phyloP scores from a whole-genome alignment of 2,329 filamentous ascomycete genomes.

The Fusarium abutilonis region DNA sequence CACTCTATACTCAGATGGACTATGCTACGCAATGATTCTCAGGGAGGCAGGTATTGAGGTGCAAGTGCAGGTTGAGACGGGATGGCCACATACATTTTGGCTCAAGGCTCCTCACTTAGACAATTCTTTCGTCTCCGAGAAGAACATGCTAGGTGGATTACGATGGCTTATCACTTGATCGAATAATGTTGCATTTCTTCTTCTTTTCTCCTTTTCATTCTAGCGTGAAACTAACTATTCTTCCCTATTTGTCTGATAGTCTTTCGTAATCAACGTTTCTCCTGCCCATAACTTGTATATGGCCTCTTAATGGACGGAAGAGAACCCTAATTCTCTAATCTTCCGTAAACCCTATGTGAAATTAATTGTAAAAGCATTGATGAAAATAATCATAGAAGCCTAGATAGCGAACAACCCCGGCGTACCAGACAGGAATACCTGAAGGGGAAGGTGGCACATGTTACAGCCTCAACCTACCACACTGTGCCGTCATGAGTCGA shows the following conservation, averaged over 20 bases:
- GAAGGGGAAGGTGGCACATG: too few relatives aligned
- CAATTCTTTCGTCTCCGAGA: conserved; percentile 54
- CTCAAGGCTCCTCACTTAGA: conserved; percentile 56
- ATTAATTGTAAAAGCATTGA: too few relatives aligned
- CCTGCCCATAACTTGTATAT: neutral
- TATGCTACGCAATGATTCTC: conserved; percentile 59
- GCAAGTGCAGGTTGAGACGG: conserved; percentile 54
- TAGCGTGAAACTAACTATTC: neutral
- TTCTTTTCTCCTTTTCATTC: neutral
- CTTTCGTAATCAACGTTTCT: neutral
- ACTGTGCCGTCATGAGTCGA: too few relatives aligned
- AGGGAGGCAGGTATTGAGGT: conserved; percentile 53
- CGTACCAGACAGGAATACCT: too few relatives aligned
- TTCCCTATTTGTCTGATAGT: too few relatives aligned
- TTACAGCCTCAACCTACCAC: too few relatives aligned
- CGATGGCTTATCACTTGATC: conserved; percentile 50
- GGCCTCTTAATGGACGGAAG: too few relatives aligned
- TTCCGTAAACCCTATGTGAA: too few relatives aligned
- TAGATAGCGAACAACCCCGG: too few relatives aligned
- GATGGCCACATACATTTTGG: conserved; percentile 65
- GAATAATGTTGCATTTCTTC: neutral
- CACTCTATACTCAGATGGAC: conserved; percentile 61
- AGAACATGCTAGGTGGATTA: conserved; percentile 54
- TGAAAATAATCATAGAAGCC: too few relatives aligned
- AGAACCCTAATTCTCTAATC: too few relatives aligned